Evolutionary conservation across 2,329 filamentous ascomycete genomes (phyloP).

Genomic region (Fusarium stilboides): DNA sequence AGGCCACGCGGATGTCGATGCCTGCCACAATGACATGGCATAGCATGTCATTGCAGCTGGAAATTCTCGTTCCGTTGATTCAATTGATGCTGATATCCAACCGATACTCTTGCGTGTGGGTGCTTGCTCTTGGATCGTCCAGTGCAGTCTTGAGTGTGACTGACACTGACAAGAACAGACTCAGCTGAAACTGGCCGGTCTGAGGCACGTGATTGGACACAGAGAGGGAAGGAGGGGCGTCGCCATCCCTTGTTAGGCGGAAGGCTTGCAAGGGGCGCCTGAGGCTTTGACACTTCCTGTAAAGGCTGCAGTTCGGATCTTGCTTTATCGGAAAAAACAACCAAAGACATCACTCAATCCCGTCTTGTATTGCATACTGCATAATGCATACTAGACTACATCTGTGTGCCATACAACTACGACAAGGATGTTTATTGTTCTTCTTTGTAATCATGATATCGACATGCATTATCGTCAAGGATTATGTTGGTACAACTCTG

Average conservation of each 20-base stretch:
- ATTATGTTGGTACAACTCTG: conserved; percentile 2
- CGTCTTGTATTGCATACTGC: conserved; percentile 15
- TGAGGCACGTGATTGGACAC: conserved; percentile 41
- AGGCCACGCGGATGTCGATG: conserved; percentile 17
- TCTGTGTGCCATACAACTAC: neutral
- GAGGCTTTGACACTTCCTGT: conserved; percentile 32
- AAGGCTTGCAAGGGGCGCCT: conserved; percentile 40
- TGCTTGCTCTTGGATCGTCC: conserved; percentile 25
- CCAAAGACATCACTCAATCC: conserved; percentile 19
- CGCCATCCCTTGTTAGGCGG: conserved; percentile 37
- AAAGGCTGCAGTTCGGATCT: conserved; percentile 33
- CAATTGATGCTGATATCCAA: conserved; percentile 14
- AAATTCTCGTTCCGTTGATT: conserved; percentile 13
- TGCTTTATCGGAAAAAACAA: conserved; percentile 31
- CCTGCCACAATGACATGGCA: conserved; percentile 10
- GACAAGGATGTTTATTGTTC: conserved; percentile 2
- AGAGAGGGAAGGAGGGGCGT: conserved; percentile 15
- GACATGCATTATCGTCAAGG: conserved; percentile 12
- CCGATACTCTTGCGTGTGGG: conserved; percentile 23
- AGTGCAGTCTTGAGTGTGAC: conserved; percentile 33
- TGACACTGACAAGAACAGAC: conserved; percentile 36
- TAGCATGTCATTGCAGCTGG: conserved; percentile 25
- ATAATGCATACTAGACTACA: conserved; percentile 6
- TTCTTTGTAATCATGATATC: conserved; percentile 11
- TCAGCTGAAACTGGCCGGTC: conserved; percentile 43